Evolutionary conservation across 164 flowering plant species (phyloP).

Genomic region (Cinnamomum chago): DNA sequence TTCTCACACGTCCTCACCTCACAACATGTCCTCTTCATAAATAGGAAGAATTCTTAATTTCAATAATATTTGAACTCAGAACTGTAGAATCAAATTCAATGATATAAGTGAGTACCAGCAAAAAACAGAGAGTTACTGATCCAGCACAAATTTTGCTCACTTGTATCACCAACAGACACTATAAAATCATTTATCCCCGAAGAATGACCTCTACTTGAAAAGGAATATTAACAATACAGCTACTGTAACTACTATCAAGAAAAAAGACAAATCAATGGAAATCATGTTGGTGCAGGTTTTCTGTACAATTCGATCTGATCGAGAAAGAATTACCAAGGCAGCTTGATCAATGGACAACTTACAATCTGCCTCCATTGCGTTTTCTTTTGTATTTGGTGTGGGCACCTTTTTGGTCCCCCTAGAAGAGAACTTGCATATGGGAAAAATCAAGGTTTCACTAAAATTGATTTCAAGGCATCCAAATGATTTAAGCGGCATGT

Average conservation of each 20-base stretch:
- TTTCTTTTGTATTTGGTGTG: background rate
- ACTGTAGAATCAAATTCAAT: too few relatives aligned
- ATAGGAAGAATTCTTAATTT: too few relatives aligned
- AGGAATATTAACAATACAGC: background rate
- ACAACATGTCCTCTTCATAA: too few relatives aligned
- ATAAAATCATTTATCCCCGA: background rate
- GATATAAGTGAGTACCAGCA: too few relatives aligned
- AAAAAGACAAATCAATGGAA: background rate
- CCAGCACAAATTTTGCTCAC: background rate
- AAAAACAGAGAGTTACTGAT: too few relatives aligned
- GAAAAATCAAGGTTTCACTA: constrained; percentile 20
- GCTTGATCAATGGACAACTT: background rate
- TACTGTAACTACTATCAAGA: background rate
- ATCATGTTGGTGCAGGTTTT: background rate
- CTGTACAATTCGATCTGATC: background rate
- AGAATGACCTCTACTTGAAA: background rate
- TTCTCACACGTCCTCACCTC: too few relatives aligned
- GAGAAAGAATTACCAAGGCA: background rate
- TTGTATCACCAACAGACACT: too few relatives aligned
- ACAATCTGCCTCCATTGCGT: background rate
- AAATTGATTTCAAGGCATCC: constrained; percentile 60
- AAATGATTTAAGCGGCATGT: constrained; percentile 79
- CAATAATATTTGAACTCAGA: too few relatives aligned
- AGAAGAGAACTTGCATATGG: background rate
- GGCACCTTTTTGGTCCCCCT: background rate